Conservation (phyloP, 2,329 filamentous ascomycete species). For the Thermothelomyces thermophilus region DNA sequence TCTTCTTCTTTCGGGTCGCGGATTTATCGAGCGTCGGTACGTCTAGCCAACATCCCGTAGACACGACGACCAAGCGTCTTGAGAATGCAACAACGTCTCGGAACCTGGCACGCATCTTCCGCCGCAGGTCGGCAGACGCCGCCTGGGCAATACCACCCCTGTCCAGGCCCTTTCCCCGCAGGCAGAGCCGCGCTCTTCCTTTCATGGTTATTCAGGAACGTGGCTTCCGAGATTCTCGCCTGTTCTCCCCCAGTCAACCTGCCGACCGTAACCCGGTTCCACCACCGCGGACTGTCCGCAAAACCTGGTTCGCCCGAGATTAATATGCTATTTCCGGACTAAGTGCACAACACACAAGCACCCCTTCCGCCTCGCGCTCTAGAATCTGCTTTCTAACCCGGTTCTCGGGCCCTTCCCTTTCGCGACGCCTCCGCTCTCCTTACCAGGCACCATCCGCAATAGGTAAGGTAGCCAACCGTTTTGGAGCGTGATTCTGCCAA, state of each 20-base stretch:
- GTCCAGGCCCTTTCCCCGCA: slow-evolving; percentile 18
- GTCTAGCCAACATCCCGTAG: neutral
- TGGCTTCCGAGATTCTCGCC: slow-evolving; percentile 26
- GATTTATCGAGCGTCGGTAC: neutral
- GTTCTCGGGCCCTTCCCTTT: neutral
- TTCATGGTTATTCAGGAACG: slow-evolving; percentile 28
- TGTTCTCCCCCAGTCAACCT: slow-evolving; percentile 16
- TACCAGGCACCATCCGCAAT: neutral
- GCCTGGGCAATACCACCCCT: slow-evolving; percentile 11
- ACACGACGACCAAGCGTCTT: neutral
- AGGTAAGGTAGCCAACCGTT: neutral
- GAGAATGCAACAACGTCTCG: slow-evolving; percentile 18
- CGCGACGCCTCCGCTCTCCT: neutral
- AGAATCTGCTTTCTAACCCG: neutral
- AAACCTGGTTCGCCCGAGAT: slow-evolving; percentile 25
- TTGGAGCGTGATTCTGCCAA: neutral
- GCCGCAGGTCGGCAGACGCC: slow-evolving; percentile 11
- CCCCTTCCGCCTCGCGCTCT: neutral
- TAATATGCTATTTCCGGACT: neutral
- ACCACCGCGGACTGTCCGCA: slow-evolving; percentile 10
- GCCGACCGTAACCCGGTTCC: slow-evolving; percentile 20
- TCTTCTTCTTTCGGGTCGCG: no score
- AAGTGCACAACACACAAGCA: no score
- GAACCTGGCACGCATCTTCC: slow-evolving; percentile 21
- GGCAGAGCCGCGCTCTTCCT: slow-evolving; percentile 24